These are phyloP conservation scores for Ogataea salicorniae DNA, from an alignment of 805 yeast species.

Conservation along the genomic window DNA sequence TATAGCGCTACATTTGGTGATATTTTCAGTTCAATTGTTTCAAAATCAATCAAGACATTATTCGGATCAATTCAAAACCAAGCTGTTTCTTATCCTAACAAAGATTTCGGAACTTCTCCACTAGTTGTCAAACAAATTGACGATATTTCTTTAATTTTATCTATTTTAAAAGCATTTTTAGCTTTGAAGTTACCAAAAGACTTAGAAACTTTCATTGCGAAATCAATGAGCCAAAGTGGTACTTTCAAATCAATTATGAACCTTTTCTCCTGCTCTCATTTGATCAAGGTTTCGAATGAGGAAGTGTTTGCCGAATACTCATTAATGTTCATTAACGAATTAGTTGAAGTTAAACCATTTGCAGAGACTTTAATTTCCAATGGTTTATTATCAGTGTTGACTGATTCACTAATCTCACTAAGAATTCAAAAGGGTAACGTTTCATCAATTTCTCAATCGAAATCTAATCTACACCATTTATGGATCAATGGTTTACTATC, in stretches of 20 bases:
- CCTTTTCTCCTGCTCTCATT: slow-evolving; percentile 63
- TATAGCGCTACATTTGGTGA: slow-evolving; percentile 48
- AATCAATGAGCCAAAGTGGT: slow-evolving; percentile 49
- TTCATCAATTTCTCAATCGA: slow-evolving; percentile 44
- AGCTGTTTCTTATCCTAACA: slow-evolving; percentile 37
- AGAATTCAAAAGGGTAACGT: slow-evolving; percentile 64
- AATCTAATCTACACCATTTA: slow-evolving; percentile 51
- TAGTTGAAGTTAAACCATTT: slow-evolving; percentile 53
- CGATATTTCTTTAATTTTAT: slow-evolving; percentile 58
- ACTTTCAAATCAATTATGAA: slow-evolving; percentile 58
- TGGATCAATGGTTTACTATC: slow-evolving; percentile 86
- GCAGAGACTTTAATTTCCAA: slow-evolving; percentile 60
- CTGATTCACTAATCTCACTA: slow-evolving; percentile 69
- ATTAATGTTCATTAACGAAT: slow-evolving; percentile 61
- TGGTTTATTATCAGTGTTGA: slow-evolving; percentile 63
- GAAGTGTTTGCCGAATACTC: slow-evolving; percentile 69
- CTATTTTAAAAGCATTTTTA: slow-evolving; percentile 57
- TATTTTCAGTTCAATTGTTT: slow-evolving; percentile 57
- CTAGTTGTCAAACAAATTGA: slow-evolving; percentile 50
- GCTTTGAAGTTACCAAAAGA: slow-evolving; percentile 42
- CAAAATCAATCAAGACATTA: slow-evolving; percentile 59
- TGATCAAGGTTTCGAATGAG: slow-evolving; percentile 54
- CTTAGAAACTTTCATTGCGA: slow-evolving; percentile 46
- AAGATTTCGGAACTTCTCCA: slow-evolving; percentile 29
- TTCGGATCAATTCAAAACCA: slow-evolving; percentile 56